Evolutionary conservation across 306 rosid genomes (phyloP), one percentile per base, ranked within the genome.

Genomic region (Spatholobus suberectus): DNA sequence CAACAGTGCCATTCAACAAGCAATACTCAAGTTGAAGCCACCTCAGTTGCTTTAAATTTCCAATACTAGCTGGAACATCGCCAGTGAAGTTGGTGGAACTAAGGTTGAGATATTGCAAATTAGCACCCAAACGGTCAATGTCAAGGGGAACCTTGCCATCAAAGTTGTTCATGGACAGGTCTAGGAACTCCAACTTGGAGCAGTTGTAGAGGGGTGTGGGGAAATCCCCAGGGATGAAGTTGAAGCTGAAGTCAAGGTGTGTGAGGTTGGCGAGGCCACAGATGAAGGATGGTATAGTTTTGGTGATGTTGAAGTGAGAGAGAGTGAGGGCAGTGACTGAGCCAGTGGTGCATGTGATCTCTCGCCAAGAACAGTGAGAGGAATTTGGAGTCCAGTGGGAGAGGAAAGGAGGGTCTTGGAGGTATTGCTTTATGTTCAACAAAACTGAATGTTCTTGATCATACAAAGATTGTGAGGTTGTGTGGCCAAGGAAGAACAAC

Each of bases 291-390:
- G 86, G 86, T 5, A 83, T 61, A 3, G 62, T 71, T 72, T 62
- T 27, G 2, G 26, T 71, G 62, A 83, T 83, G 12, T 71, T 83
- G 70, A 3, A 17, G 0, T 72, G 13, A 7, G 79, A 70, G 14
- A 83, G 83, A 15, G 75, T 77, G 29, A 83, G 73, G 58, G 70
- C 34, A 37, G 80, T 83, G 70, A 83, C 70, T 18, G 51, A 83
- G 20, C 15, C 79, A 23, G n/a, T 26, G 8, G 29, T 78, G 44
- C 86, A 83, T 43, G 34, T 83, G 61, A 83, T 78, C 52, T 78
- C 94, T 0, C 85, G 74, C 98, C 94, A 94, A 26, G 80, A 18
- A 78, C 97, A 94, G n/a, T 89, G 90, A 35, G 90, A 82, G 13
- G 83, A 41, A 40, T 59, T 84, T 27, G 92, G 83, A 67, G 15